phyloP scores from a whole-genome alignment of 805 yeast genomes.

The Wickerhamia fluorescens region DNA sequence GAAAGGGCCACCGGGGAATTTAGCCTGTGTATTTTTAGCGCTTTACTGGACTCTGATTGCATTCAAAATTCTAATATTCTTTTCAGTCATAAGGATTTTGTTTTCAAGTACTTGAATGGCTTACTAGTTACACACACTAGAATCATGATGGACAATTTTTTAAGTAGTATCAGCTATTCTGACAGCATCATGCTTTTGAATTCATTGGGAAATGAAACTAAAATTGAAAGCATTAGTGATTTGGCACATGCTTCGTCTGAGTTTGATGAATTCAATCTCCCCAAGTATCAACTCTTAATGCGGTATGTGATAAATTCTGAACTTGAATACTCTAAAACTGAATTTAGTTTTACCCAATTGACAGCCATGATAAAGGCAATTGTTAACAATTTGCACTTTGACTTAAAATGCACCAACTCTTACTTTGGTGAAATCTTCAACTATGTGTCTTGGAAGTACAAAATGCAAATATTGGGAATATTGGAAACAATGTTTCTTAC shows the following conservation, averaged over 20 bases:
- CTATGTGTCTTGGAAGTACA: conserved; percentile 23
- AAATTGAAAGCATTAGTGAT: conserved; percentile 8
- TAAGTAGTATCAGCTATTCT: conserved; percentile 9
- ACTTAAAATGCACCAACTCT: conserved; percentile 23
- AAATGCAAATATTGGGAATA: conserved; percentile 17
- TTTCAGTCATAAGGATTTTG: no score
- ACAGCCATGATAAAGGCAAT: conserved; percentile 9
- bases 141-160: conserved; percentile 15
- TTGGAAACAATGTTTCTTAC: conserved; percentile 23
- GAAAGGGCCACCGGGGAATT: no score
- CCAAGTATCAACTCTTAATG: conserved; percentile 24
- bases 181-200: conserved; percentile 13
- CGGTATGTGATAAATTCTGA: conserved; percentile 8
- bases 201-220: no score
- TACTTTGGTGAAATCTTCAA: conserved; percentile 36
- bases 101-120: no score
- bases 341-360: no score
- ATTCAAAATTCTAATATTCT: no score
- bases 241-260: conserved; percentile 8
- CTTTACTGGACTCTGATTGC: no score
- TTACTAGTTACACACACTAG: conserved; percentile 14
- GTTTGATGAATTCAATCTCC: conserved; percentile 30
- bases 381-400: conserved; percentile 16
- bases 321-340: conserved; percentile 5
- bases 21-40: no score